phyloP scores from a whole-genome alignment of 805 yeast genomes.

The Kodamaea nitidulidarum region DNA sequence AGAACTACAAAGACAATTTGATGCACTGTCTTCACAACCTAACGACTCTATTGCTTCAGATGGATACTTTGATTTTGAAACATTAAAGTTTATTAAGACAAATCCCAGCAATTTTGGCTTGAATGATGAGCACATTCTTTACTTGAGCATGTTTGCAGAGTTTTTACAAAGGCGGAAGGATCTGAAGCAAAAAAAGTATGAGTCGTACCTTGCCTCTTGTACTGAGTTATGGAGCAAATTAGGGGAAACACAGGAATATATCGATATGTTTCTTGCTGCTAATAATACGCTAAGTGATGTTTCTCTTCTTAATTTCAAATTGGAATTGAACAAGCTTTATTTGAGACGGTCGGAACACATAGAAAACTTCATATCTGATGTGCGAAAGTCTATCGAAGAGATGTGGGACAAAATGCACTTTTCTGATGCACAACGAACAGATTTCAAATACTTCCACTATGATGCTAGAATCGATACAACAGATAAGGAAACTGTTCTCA shows the following conservation, averaged over 20 bases:
- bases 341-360: slow-evolving; percentile 60
- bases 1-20: slow-evolving; percentile 28
- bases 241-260: slow-evolving; percentile 41
- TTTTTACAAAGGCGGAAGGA: slow-evolving; percentile 30
- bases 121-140: slow-evolving; percentile 30
- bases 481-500: slow-evolving; percentile 57
- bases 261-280: slow-evolving; percentile 39
- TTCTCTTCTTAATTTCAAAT: slow-evolving; percentile 48
- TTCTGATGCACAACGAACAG: slow-evolving; percentile 45
- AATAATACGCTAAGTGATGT: slow-evolving; percentile 46
- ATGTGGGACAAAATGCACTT: slow-evolving; percentile 63
- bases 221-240: slow-evolving; percentile 53
- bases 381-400: slow-evolving; percentile 54
- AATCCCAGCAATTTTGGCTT: slow-evolving; percentile 41
- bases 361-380: slow-evolving; percentile 61
- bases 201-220: slow-evolving; percentile 39
- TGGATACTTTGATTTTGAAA: slow-evolving; percentile 35
- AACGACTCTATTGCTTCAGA: slow-evolving; percentile 16
- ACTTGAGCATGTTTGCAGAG: slow-evolving; percentile 27
- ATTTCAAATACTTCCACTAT: slow-evolving; percentile 41
- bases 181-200: slow-evolving; percentile 34
- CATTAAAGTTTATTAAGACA: slow-evolving; percentile 29
- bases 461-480: slow-evolving; percentile 32
- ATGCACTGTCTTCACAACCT: slow-evolving; percentile 12
- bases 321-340: slow-evolving; percentile 55